Evolutionary conservation across 129 eudicot genomes (phyloP), one percentile per base, ranked within the genome.

Genomic region (Oenanthe sinensis): DNA sequence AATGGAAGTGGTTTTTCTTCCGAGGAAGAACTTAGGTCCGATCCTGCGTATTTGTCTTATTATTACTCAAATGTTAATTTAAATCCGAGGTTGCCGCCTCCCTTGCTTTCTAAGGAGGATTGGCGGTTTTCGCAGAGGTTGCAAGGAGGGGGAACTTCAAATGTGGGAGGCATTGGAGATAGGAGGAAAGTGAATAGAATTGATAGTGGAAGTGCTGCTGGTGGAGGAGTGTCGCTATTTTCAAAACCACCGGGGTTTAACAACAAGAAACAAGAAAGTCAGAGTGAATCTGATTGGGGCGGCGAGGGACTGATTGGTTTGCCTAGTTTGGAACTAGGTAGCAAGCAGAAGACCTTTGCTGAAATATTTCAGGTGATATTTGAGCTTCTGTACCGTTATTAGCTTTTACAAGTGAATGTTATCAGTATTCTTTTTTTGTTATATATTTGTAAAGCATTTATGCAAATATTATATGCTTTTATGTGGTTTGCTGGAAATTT

Each of bases 11-110:
- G 72, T 28, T 67, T 67, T 67, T 8, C 45, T 6, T 36, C 75
- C 0, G 75, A 70, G 47, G 75, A 70, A 5, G 46, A 70, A 36
- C 46, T 70, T 16, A 70, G 75, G 75, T 70, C 75, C 19, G 75
- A 70, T 70, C 75, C 75, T 36, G 75, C 75, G 0, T 70, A 70
- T 39, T 19, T 39, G 45, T 36, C 46, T 70, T 70, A 70, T 36
- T 70, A 70, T 20, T 70, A 70, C 46, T 36, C 45, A 20, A 70
- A 70, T 70, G 75, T 70, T 17, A 36, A 70, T 39, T 19, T 36
- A 11, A 70, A 70, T 19, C 75, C 75, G 17, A 70, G 75, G 75
- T 70, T 70, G 75, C 75, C 75, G 15, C 75, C 75, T 70, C 75
- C 75, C 13, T 39, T 70, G 75, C 28, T 70, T 8, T 39, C 75